phyloP scores from a whole-genome alignment of 2,329 filamentous ascomycete species.

The Penicillium sclerotiorum region DNA sequence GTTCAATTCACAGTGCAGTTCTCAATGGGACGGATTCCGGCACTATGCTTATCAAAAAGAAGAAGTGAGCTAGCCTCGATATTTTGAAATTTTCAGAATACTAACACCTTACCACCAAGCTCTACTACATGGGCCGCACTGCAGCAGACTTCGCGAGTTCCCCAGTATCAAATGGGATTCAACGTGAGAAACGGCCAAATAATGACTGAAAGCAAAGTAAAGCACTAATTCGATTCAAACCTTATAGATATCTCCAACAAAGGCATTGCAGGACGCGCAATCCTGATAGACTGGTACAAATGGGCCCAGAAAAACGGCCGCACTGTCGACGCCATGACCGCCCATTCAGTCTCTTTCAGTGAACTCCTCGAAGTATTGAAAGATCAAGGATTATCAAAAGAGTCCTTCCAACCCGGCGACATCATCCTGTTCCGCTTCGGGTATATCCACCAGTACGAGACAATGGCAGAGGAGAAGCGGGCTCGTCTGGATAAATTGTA shows the following conservation, averaged over 20 bases:
- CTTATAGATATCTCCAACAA: slow-evolving; percentile 1
- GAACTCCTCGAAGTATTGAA: neutral
- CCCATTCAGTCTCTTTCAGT: neutral
- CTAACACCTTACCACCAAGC: neutral
- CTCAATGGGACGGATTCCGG: slow-evolving; percentile 14
- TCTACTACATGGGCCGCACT: slow-evolving; percentile 9
- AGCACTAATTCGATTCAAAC: no score
- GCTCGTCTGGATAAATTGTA: neutral
- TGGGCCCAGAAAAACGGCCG: slow-evolving; percentile 2
- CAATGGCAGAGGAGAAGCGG: neutral
- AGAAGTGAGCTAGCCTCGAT: slow-evolving; percentile 1
- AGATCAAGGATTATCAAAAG: neutral
- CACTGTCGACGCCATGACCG: slow-evolving; percentile 1
- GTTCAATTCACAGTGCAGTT: slow-evolving; percentile 15
- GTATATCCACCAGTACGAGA: slow-evolving; percentile 4
- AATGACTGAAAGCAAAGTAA: no score
- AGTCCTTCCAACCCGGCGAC: neutral
- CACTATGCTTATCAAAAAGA: slow-evolving; percentile 15
- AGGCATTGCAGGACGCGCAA: slow-evolving; percentile 2
- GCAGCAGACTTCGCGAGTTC: slow-evolving; percentile 2
- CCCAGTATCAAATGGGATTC: slow-evolving; percentile 3
- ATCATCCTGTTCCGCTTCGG: slow-evolving; percentile 3
- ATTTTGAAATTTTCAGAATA: neutral
- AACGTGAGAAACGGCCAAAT: neutral
- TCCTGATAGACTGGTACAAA: slow-evolving; percentile 9